These are phyloP conservation scores for Pyrus pyrifolia DNA, from an alignment of 306 rosid species.

Conservation along the genomic window DNA sequence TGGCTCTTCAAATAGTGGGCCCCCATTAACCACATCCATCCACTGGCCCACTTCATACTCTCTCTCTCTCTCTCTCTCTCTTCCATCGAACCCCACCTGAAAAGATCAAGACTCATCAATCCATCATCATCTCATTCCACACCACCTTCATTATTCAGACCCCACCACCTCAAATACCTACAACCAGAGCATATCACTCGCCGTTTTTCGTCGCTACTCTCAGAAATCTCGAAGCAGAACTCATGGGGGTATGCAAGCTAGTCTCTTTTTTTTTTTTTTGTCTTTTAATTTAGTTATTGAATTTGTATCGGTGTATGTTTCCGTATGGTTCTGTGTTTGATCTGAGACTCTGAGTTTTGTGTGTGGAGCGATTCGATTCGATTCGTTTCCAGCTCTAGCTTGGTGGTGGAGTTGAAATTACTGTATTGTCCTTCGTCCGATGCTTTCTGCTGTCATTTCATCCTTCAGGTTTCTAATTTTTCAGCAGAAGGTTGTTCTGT, in stretches of 20 bases:
- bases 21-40: background rate
- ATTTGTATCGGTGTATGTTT: background rate
- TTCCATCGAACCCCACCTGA: background rate
- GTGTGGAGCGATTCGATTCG: background rate
- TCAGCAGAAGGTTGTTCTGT: background rate
- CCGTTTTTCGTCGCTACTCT: background rate
- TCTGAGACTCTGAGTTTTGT: background rate
- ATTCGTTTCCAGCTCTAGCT: background rate
- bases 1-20: background rate
- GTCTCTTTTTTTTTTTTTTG: background rate
- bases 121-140: background rate
- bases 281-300: background rate
- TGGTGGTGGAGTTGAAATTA: background rate
- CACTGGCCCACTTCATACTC: background rate
- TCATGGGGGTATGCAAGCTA: constrained; percentile 37
- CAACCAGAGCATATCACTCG: background rate
- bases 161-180: background rate
- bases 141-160: background rate
- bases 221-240: background rate
- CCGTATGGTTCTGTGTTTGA: background rate
- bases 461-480: background rate
- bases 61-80: background rate
- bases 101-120: background rate
- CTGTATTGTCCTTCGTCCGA: background rate
- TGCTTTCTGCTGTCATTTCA: background rate